Base-by-base conservation (phyloP, 768 basidiomycete genomes). In the Lactarius sanguifluus region DNA sequence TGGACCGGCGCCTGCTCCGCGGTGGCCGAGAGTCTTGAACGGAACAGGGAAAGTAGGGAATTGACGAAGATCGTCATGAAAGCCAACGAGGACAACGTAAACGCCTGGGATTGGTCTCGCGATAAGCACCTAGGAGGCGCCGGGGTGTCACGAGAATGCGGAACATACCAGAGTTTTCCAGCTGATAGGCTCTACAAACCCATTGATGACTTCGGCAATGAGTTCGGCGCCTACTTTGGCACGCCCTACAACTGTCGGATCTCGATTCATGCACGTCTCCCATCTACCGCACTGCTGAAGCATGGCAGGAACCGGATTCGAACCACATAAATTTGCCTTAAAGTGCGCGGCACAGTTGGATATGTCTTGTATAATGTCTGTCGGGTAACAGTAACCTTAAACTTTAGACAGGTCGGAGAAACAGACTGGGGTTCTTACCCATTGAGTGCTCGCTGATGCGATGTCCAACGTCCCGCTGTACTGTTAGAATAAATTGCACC, bases 101-200 rank as follows among this genome's bases (percentile, higher is more conserved):
- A 92, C 30, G 81, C 80, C 91, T 92, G 65, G 47, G 55, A 67
- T 69, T 23, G 64, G 76, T 57, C 57, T 13, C 20, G 72, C 47
- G 30, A 60, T 66, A 23, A 65, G 59, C 62, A 67, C 60, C 64
- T 57, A 67, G 59, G 63, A 59, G 47, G 62, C 59, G 54, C 57
- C 54, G 50, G 57, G 64, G 34, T 13, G 64, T 62, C 36, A 71
- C 41, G 47, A 56, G 56, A 16, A 66, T 25, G 57, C 18, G 50
- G 54, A 61, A 72, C 91, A 77, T 69, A 93, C 96, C 76, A 98
- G 79, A 15, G 95, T 95, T 79, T 96, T 97, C 94, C 95, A 98
- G 75, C 91, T 94, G 77, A 99, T 96, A 58, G 91, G 91, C 74
- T 99, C 96, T 16, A 98, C 92, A 74, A 99, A 99, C 1, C 93